Conservation (phyloP, 768 basidiomycete species). For the Pisolithus sp. region DNA sequence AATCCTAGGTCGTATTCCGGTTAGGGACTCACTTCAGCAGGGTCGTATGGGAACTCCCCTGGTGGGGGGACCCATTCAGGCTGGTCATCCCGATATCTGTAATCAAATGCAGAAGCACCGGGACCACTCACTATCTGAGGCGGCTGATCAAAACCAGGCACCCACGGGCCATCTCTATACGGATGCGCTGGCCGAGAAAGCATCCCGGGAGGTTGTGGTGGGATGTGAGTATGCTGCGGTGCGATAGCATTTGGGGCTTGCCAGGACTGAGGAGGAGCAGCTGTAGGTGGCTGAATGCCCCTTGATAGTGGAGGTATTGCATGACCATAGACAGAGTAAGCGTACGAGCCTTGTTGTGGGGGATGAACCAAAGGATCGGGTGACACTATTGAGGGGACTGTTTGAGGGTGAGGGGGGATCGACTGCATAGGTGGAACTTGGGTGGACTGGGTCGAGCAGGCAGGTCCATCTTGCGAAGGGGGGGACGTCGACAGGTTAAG, state of each 20-base stretch:
- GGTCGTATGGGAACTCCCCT: conserved; percentile 49
- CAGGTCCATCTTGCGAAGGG: conserved; percentile 17
- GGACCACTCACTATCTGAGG: conserved; percentile 43
- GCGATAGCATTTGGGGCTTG: conserved; percentile 54
- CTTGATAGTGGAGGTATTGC: conserved; percentile 33
- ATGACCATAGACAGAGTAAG: conserved; percentile 34
- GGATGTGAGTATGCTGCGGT: conserved; percentile 58
- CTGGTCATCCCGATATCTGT: conserved; percentile 60
- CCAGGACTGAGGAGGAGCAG: conserved; percentile 58
- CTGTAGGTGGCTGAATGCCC: conserved; percentile 39
- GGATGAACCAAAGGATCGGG: conserved; percentile 24
- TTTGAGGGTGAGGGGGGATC: conserved; percentile 22
- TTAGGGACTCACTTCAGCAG: conserved; percentile 37
- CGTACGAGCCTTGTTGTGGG: conserved; percentile 20
- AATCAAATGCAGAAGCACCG: conserved; percentile 43
- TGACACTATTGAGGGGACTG: conserved; percentile 23
- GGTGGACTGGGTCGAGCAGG: conserved; percentile 13
- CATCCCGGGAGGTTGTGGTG: conserved; percentile 41
- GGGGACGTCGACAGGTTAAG: conserved; percentile 19
- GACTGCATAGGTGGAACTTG: conserved; percentile 20
- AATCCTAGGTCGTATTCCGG: not conserved
- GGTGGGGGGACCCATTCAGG: conserved; percentile 38
- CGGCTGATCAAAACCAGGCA: conserved; percentile 45
- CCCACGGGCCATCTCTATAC: conserved; percentile 53
- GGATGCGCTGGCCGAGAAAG: conserved; percentile 39